Evolutionary conservation across 805 yeast species (phyloP).

Genomic region (Lipomyces sp.): DNA sequence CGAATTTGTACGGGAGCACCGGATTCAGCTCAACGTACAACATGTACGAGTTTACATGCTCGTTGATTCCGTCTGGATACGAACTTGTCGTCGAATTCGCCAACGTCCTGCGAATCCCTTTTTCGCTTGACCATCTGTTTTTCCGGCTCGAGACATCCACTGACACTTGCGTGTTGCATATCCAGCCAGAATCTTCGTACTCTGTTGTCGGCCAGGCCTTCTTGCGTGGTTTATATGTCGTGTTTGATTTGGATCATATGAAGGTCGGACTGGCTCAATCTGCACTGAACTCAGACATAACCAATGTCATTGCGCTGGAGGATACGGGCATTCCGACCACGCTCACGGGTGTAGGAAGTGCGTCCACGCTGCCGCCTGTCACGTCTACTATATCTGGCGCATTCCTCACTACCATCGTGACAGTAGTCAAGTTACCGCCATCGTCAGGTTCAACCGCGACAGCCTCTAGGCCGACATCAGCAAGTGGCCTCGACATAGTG

Average conservation of each 20-base stretch:
- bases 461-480: no score
- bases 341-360: no score
- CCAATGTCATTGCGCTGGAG: background rate
- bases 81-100: conserved; percentile 1
- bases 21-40: background rate
- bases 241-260: background rate
- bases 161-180: conserved; percentile 1
- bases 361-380: no score
- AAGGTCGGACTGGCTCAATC: background rate
- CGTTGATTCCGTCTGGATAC: background rate
- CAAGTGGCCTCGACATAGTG: no score
- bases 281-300: background rate
- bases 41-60: conserved; percentile 2
- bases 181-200: background rate
- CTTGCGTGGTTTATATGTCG: conserved; percentile 4
- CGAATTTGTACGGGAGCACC: conserved; percentile 1
- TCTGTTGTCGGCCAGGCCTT: conserved; percentile 6
- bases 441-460: no score
- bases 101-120: background rate
- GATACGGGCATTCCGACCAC: no score
- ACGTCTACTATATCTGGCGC: no score
- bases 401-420: no score
- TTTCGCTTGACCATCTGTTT: background rate
- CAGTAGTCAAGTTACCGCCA: no score
- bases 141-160: background rate